phyloP scores from a whole-genome alignment of 108 stramenopile species.

The Discostella pseudostelligera region DNA sequence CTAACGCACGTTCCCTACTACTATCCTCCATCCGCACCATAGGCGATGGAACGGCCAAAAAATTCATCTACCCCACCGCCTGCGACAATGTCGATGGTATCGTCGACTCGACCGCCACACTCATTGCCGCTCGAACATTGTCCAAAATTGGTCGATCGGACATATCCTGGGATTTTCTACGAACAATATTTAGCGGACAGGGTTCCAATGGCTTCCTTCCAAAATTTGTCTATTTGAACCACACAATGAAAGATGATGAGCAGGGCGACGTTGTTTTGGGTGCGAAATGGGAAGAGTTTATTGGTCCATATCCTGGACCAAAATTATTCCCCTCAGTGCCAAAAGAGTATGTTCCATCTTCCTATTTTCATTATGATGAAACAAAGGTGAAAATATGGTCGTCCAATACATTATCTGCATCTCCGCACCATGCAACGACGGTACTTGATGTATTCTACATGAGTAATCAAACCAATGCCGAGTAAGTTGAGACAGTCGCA shows the following conservation, averaged over 20 bases:
- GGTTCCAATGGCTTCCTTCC: slow-evolving; percentile 46
- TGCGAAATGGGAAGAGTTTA: slow-evolving; percentile 28
- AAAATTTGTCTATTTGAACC: slow-evolving; percentile 31
- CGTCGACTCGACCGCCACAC: slow-evolving; percentile 37
- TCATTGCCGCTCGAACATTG: slow-evolving; percentile 39
- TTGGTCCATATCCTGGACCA: slow-evolving; percentile 38
- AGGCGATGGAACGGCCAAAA: not conserved
- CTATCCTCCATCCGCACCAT: slow-evolving; percentile 7
- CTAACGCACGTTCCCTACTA: not conserved
- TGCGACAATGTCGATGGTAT: slow-evolving; percentile 25
- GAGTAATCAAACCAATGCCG: slow-evolving; percentile 39
- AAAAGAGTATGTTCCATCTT: not conserved
- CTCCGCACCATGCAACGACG: slow-evolving; percentile 40
- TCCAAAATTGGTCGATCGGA: slow-evolving; percentile 45
- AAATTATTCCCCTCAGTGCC: slow-evolving; percentile 19
- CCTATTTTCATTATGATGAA: not conserved
- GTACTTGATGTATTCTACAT: slow-evolving; percentile 45
- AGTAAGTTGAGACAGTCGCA: not conserved
- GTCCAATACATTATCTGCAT: slow-evolving; percentile 35
- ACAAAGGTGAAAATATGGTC: slow-evolving; percentile 29
- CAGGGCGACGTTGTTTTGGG: slow-evolving; percentile 12
- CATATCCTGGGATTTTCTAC: slow-evolving; percentile 39
- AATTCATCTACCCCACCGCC: slow-evolving; percentile 1
- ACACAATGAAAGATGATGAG: slow-evolving; percentile 8
- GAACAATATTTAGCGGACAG: slow-evolving; percentile 40